Base-by-base conservation (phyloP, 805 yeast species). In the Naumovozyma baii region DNA sequence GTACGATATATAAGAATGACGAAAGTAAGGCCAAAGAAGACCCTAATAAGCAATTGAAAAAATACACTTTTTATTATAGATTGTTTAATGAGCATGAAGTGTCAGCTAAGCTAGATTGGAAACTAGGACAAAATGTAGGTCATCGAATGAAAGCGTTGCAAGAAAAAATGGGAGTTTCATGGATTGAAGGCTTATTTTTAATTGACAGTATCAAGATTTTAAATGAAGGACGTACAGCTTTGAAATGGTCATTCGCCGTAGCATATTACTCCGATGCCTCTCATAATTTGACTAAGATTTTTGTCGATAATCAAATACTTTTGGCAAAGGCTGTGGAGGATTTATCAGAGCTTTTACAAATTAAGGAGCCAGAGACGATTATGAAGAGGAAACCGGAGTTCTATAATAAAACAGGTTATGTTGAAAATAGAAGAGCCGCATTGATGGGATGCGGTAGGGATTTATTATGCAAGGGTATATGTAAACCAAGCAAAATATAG, bases 241-340 rank as follows among this genome's bases (percentile, higher is more conserved):
- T 92, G 38, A 83, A 86, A 65, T 92, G 97, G 96, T 77, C 96
- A 0, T 88, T 84, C 61, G 87, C 85, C 2, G 73, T 86, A 49
- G 78, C 85, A 10, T 90, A 64, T 53, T 84, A 78, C 55, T 65
- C 86, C 26, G 70, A 68, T 31, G 58, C 64, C 22, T 62, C 64
- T 4, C 69, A 72, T 38, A 69, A 77, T 42, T 71, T 72, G 40
- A 73, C 80, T 8, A 67, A 70, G 29, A 71, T 84, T 5, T 75
- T 86, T 50, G 94, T 85, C 51, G 75, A 72, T 41, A 78, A 78
- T 52, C 94, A 84, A 58, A 74, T 69, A 38, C 73, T 71, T 38
- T 63, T 85, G 28, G 75, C 75, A 40, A 63, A 69, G 42, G 75
- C 83, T 0, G 85, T 82, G 10, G 94, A 84, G 54, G 77, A 73